phyloP scores from a whole-genome alignment of 345 rosid genomes.

The Gossypium australe region DNA sequence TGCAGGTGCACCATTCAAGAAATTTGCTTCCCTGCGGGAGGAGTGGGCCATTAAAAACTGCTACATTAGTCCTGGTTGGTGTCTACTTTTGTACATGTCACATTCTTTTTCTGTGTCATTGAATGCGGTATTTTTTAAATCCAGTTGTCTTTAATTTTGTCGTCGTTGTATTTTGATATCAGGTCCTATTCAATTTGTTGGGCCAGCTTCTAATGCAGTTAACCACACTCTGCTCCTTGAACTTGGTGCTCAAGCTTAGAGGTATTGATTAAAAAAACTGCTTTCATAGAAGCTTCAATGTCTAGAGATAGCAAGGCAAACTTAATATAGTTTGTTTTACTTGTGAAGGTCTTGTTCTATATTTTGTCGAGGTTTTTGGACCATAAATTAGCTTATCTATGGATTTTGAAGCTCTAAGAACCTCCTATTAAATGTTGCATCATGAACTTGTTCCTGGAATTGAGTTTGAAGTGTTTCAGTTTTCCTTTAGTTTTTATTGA shows the following conservation, averaged over 20 bases:
- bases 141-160: background rate
- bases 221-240: conserved; percentile 75
- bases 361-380: background rate
- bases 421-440: background rate
- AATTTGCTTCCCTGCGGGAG: conserved; percentile 59
- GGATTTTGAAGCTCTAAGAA: background rate
- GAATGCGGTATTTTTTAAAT: background rate
- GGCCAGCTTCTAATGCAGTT: conserved; percentile 55
- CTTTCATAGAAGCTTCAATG: background rate
- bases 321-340: background rate
- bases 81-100: background rate
- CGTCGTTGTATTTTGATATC: conserved; percentile 1
- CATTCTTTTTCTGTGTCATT: background rate
- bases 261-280: background rate
- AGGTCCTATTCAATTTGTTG: conserved; percentile 93
- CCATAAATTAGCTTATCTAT: background rate
- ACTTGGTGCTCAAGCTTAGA: conserved; percentile 55
- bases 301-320: conserved; percentile 4
- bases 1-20: conserved; percentile 87
- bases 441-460: background rate
- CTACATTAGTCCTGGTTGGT: conserved; percentile 90
- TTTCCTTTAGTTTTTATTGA: background rate
- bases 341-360: background rate
- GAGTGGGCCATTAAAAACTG: conserved; percentile 87
- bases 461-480: background rate